Conservation (phyloP, 2,329 filamentous ascomycete species). For the Lasiodiplodia sp. region DNA sequence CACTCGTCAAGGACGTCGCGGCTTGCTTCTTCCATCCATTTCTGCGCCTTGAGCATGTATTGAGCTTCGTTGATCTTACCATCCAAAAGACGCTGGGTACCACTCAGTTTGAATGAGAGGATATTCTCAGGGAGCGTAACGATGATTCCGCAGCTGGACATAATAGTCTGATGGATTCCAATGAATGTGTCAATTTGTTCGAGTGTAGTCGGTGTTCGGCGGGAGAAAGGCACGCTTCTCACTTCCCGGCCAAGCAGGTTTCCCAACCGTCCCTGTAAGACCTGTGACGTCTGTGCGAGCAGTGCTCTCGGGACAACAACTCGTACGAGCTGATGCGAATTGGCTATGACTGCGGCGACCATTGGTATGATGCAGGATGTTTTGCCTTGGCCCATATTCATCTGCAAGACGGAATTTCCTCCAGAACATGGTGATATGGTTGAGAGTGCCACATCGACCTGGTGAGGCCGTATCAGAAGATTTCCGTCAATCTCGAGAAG, state of each 20-base stretch:
- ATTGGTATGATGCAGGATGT: slow-evolving; percentile 74
- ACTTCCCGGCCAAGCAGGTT: slow-evolving; percentile 62
- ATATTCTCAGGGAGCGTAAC: slow-evolving; percentile 69
- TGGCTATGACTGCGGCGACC: slow-evolving; percentile 56
- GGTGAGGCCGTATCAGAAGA: slow-evolving; percentile 66
- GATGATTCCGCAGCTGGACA: slow-evolving; percentile 59
- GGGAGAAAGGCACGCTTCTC: slow-evolving; percentile 65
- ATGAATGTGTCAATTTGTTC: slow-evolving; percentile 44
- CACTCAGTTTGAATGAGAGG: slow-evolving; percentile 70
- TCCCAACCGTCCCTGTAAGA: slow-evolving; percentile 63
- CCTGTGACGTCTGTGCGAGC: slow-evolving; percentile 64
- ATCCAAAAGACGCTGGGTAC: slow-evolving; percentile 64
- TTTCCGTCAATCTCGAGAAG: slow-evolving; percentile 72
- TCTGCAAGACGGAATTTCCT: slow-evolving; percentile 67
- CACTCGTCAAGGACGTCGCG: slow-evolving; percentile 72
- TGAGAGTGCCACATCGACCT: slow-evolving; percentile 67
- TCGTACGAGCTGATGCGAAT: slow-evolving; percentile 56
- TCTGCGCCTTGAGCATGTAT: slow-evolving; percentile 60
- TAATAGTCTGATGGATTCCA: slow-evolving; percentile 52
- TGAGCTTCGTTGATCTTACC: slow-evolving; percentile 50
- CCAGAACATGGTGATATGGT: slow-evolving; percentile 63
- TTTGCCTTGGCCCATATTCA: slow-evolving; percentile 73
- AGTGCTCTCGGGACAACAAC: slow-evolving; percentile 65
- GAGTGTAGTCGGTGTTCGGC: slow-evolving; percentile 52
- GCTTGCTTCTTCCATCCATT: slow-evolving; percentile 57